Conservation (phyloP, 1,139 yeast genomes). For the Hemisphaericaspora xylofermentans region DNA sequence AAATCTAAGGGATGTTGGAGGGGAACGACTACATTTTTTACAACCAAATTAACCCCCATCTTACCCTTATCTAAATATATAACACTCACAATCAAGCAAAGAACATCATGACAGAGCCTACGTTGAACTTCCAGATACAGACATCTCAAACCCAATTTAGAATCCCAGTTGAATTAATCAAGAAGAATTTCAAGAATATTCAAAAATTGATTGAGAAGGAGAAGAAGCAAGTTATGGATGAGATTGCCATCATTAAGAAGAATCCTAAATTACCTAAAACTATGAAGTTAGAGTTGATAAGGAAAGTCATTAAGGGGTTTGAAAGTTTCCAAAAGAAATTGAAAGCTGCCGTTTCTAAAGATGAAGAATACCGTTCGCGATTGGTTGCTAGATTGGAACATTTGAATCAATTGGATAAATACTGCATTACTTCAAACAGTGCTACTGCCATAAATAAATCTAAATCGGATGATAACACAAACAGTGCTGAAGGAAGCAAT, state of each 20-base stretch:
- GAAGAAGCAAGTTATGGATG: slow-evolving; percentile 41
- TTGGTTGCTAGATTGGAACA: slow-evolving; percentile 46
- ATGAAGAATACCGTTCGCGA: slow-evolving; percentile 51
- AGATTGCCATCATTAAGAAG: slow-evolving; percentile 34
- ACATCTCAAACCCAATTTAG: slow-evolving; percentile 53
- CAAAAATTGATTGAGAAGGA: slow-evolving; percentile 60
- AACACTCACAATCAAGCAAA: neutral
- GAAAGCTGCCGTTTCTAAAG: slow-evolving; percentile 38
- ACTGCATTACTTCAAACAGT: slow-evolving; percentile 12
- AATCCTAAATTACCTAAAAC: slow-evolving; percentile 23
- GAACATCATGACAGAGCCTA: slow-evolving; percentile 41
- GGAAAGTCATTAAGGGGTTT: slow-evolving; percentile 44
- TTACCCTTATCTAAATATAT: too few relatives aligned
- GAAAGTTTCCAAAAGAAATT: slow-evolving; percentile 50
- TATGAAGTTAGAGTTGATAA: slow-evolving; percentile 29
- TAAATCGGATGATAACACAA: slow-evolving; percentile 11
- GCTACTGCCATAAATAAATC: neutral
- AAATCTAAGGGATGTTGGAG: neutral
- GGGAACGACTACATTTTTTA: neutral
- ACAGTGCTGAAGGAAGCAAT: neutral
- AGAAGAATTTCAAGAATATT: slow-evolving; percentile 55
- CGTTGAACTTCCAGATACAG: slow-evolving; percentile 42
- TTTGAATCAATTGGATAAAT: slow-evolving; percentile 32
- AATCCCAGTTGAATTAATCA: slow-evolving; percentile 60
- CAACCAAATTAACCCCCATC: neutral